Evolutionary conservation across 2,329 filamentous ascomycete species (phyloP).

Genomic region (Mycosphaerelloides madeirae): DNA sequence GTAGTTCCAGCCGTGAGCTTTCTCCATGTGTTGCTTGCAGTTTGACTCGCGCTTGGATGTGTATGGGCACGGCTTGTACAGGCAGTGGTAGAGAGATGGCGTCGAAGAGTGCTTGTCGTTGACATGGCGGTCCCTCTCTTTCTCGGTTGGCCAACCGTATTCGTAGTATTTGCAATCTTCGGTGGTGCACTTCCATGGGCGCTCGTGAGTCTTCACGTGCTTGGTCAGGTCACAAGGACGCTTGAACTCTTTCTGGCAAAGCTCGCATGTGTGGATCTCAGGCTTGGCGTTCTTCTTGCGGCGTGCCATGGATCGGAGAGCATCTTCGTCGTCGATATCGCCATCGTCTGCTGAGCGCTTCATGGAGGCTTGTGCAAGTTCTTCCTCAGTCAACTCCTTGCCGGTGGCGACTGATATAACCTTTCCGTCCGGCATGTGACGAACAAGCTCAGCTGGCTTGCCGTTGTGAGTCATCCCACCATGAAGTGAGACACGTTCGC

Average conservation of each 20-base stretch:
- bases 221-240: slow-evolving; percentile 96
- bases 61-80: slow-evolving; percentile 80
- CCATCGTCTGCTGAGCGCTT: slow-evolving; percentile 53
- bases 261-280: slow-evolving; percentile 50
- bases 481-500: slow-evolving; percentile 72
- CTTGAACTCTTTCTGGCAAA: slow-evolving; percentile 92
- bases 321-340: slow-evolving; percentile 68
- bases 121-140: slow-evolving; percentile 91
- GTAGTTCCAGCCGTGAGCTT: slow-evolving; percentile 87
- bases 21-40: slow-evolving; percentile 99
- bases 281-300: slow-evolving; percentile 78
- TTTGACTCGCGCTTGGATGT: slow-evolving; percentile 94
- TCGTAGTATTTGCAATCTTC: slow-evolving; percentile 82
- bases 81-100: slow-evolving; percentile 77
- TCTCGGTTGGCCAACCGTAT: slow-evolving; percentile 93
- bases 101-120: slow-evolving; percentile 89
- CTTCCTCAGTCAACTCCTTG: slow-evolving; percentile 48
- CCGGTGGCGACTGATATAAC: slow-evolving; percentile 64
- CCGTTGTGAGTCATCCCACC: slow-evolving; percentile 80
- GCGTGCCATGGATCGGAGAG: slow-evolving; percentile 88
- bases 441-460: slow-evolving; percentile 76
- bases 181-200: slow-evolving; percentile 88
- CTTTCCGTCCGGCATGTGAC: slow-evolving; percentile 68
- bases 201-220: slow-evolving; percentile 95
- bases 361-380: slow-evolving; percentile 46